These are phyloP conservation scores for Penicillium paneum DNA, from an alignment of 2,329 filamentous ascomycete species.

Conservation along the genomic window DNA sequence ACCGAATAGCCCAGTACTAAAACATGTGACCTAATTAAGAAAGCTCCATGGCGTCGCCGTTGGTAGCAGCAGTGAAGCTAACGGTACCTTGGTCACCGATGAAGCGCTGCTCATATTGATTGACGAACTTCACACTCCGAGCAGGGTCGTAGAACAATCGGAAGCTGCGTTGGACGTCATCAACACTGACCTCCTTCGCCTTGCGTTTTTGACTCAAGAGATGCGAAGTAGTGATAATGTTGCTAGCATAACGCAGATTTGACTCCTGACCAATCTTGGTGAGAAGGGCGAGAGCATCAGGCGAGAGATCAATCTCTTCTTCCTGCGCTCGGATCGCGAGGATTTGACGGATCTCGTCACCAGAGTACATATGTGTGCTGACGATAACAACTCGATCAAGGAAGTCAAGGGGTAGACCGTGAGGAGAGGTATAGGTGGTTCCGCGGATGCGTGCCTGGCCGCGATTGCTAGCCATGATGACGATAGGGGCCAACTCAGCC, in stretches of 20 bases:
- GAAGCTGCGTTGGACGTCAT: slow-evolving; percentile 92
- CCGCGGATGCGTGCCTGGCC: slow-evolving; percentile 88
- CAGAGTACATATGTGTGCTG: slow-evolving; percentile 79
- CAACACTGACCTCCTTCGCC: slow-evolving; percentile 75
- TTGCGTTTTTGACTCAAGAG: slow-evolving; percentile 81
- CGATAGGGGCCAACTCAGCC: slow-evolving; percentile 89
- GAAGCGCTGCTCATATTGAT: slow-evolving; percentile 84
- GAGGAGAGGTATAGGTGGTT: slow-evolving; percentile 87
- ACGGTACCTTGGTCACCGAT: slow-evolving; percentile 84
- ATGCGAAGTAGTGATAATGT: slow-evolving; percentile 92
- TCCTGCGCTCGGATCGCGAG: slow-evolving; percentile 88
- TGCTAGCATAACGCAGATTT: slow-evolving; percentile 92
- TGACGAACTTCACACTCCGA: slow-evolving; percentile 85
- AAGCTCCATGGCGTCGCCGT: slow-evolving; percentile 68
- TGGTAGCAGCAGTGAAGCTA: slow-evolving; percentile 57
- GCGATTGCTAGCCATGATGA: slow-evolving; percentile 99
- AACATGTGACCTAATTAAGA: slow-evolving; percentile 44
- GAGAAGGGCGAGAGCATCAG: slow-evolving; percentile 85
- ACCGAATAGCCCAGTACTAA: slow-evolving; percentile 15
- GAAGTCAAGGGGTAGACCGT: slow-evolving; percentile 92
- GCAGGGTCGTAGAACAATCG: slow-evolving; percentile 87
- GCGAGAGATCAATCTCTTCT: slow-evolving; percentile 87
- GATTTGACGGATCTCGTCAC: slow-evolving; percentile 88
- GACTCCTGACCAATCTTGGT: slow-evolving; percentile 95
- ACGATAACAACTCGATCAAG: slow-evolving; percentile 95